phyloP scores from a whole-genome alignment of 2,329 filamentous ascomycete species.

The Apiospora pterosperma region DNA sequence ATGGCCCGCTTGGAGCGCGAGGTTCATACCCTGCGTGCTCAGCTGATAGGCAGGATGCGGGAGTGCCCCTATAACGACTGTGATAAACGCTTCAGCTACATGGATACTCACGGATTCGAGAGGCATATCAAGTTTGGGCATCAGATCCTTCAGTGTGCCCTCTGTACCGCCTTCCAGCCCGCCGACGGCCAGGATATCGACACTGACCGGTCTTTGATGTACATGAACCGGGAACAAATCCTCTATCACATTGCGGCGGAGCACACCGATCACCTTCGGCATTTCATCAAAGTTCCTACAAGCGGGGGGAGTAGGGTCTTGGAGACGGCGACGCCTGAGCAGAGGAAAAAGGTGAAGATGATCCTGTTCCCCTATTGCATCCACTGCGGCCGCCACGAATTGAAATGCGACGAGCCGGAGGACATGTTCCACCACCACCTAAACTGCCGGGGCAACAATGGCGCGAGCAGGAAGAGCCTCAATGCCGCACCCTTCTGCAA shows the following conservation, averaged over 20 bases:
- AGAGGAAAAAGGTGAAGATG: not conserved
- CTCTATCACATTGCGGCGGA: not conserved
- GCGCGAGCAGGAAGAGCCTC: not conserved
- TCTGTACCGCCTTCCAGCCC: conserved; percentile 13
- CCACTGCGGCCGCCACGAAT: conserved; percentile 6
- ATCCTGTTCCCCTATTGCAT: not conserved
- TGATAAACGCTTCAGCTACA: conserved; percentile 26
- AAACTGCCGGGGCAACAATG: not conserved
- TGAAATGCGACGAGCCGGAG: not conserved
- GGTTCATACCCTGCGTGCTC: conserved; percentile 29
- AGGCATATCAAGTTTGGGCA: conserved; percentile 35
- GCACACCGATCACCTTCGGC: not conserved
- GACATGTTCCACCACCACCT: conserved; percentile 6
- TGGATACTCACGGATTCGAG: conserved; percentile 26
- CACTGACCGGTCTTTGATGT: not conserved
- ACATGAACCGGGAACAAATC: conserved; percentile 6
- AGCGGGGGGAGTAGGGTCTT: not conserved
- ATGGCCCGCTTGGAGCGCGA: conserved; percentile 32
- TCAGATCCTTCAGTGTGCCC: conserved; percentile 19
- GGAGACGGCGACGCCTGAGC: not conserved
- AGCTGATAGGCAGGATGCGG: conserved; percentile 30
- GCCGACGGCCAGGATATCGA: not conserved
- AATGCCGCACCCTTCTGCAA: not conserved
- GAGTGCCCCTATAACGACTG: conserved; percentile 39
- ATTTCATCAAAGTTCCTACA: not conserved